Base-by-base conservation (phyloP, 805 yeast species). In the Teunomyces aglyptinius region DNA sequence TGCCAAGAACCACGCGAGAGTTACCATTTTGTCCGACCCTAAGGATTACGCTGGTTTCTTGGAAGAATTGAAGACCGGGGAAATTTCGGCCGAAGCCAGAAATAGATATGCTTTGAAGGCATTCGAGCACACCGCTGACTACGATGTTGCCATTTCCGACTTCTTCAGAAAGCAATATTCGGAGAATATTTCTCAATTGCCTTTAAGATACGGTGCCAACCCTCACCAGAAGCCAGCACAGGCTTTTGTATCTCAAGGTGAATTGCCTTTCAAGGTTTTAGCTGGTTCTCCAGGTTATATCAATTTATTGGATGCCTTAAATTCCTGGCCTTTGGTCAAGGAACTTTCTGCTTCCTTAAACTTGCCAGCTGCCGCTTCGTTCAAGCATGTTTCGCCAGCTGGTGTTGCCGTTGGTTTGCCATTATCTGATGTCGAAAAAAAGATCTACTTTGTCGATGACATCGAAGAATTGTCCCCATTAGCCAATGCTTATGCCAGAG, bases 181-280 rank as follows among this genome's bases (percentile, higher is more conserved):
- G 43, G 98, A 92, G 74, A 86, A 84, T 66, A 75, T 73, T 41
- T 80, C 94, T 46, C 98, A 92, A 80, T 78, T 94, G 70, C 92
- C 97, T 24, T 80, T 94, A 61, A 85, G 99, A 77, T 94, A 94
- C 70, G 99, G 99, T 68, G 97, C 96, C 49, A 94, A 94, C 77
- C 99, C 99, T 50, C 98, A 94, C 71, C 99, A 94, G 78, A 94
- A 89, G 73, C 99, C 99, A 42, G 97, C 99, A 26, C 99, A 94
- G 77, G 97, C 98, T 45, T 94, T 71, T 64, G 96, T 94, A 48
- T 68, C 84, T 48, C 81, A 83, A 56, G 96, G 95, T 60, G 86
- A 85, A 55, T 80, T 94, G 56, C 99, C 99, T 43, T 92, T 94
- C 78, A 86, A 86, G 74, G 98, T 92, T 22, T 77, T 94, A 59